phyloP scores from a whole-genome alignment of 345 rosid genomes.

The Salix dunnii region DNA sequence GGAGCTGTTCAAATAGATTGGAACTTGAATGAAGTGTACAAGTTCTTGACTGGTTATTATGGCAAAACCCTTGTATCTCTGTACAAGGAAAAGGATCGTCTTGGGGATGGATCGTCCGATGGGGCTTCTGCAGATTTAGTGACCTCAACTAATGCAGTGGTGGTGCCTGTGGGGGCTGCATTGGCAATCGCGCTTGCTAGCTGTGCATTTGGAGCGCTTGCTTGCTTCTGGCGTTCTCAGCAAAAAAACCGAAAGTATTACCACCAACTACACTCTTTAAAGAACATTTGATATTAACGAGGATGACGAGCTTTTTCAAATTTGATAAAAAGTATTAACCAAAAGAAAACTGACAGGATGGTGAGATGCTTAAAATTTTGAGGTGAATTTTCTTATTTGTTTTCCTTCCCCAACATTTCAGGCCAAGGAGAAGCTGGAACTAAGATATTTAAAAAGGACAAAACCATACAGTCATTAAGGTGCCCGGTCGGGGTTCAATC shows the following conservation, averaged over 20 bases:
- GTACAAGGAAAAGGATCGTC: slow-evolving; percentile 50
- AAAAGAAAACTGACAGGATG: not conserved
- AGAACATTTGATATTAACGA: slow-evolving; percentile 61
- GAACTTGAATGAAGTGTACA: slow-evolving; percentile 71
- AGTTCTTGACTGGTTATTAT: slow-evolving; percentile 61
- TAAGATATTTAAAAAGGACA: slow-evolving; percentile 33
- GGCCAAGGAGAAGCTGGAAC: slow-evolving; percentile 76
- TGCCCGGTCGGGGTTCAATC: slow-evolving; percentile 24
- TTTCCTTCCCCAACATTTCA: slow-evolving; percentile 56
- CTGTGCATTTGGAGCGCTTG: slow-evolving; percentile 93
- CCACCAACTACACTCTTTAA: slow-evolving; percentile 81
- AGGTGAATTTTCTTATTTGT: slow-evolving; percentile 36
- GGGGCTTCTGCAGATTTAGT: slow-evolving; percentile 54
- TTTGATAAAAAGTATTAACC: not conserved
- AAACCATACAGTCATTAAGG: slow-evolving; percentile 26
- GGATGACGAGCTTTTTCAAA: slow-evolving; percentile 37
- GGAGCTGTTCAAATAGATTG: slow-evolving; percentile 43
- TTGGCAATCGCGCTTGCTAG: slow-evolving; percentile 94
- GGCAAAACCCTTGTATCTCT: slow-evolving; percentile 59
- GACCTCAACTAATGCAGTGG: slow-evolving; percentile 63
- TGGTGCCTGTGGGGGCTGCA: slow-evolving; percentile 94
- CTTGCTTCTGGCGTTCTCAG: slow-evolving; percentile 94
- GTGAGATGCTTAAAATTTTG: no score
- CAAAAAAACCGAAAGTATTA: slow-evolving; percentile 96
- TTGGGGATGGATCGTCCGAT: slow-evolving; percentile 31